These are phyloP conservation scores for Chlamydomonas asymmetrica DNA, from an alignment of 139 green algal genomes.

Conservation along the genomic window DNA sequence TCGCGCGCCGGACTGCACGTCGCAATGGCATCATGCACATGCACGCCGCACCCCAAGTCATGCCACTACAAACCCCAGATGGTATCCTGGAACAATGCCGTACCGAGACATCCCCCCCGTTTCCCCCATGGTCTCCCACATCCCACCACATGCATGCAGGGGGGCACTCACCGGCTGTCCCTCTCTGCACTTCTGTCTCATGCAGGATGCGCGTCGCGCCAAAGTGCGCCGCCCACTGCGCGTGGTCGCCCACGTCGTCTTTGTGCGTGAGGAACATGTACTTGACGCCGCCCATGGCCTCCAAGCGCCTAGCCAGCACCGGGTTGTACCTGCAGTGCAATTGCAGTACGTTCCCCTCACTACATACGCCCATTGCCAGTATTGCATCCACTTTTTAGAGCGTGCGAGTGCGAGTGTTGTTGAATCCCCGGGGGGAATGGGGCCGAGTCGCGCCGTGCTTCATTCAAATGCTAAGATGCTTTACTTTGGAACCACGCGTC, in stretches of 20 bases:
- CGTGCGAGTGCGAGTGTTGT: background rate
- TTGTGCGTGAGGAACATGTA: conserved; percentile 83
- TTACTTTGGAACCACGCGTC: background rate
- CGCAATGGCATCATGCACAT: too few species aligned
- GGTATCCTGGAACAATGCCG: too few species aligned
- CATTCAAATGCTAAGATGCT: background rate
- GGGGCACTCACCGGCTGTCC: conserved; percentile 12
- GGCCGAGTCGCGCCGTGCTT: background rate
- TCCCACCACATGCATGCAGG: too few species aligned
- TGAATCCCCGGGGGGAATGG: background rate
- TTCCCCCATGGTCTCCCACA: too few species aligned
- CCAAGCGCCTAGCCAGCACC: conserved; percentile 57
- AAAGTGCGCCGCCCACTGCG: conserved; percentile 70
- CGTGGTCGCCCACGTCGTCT: conserved; percentile 82
- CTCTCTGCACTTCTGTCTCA: conserved; percentile 33
- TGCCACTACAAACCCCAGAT: too few species aligned
- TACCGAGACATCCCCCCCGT: too few species aligned
- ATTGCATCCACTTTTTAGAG: background rate
- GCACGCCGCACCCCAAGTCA: too few species aligned
- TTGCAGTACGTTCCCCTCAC: background rate
- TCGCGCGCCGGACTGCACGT: too few species aligned
- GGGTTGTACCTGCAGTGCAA: conserved; percentile 52
- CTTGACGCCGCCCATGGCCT: conserved; percentile 67
- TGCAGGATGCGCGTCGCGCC: conserved; percentile 71
- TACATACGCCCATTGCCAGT: background rate